Percentiles rank a stretch among this genome's conserved stretches.
These are phyloP conservation scores for Fusarium verticillioides DNA, from an alignment of 2,329 filamentous ascomycete species.

Conservation along the genomic window DNA sequence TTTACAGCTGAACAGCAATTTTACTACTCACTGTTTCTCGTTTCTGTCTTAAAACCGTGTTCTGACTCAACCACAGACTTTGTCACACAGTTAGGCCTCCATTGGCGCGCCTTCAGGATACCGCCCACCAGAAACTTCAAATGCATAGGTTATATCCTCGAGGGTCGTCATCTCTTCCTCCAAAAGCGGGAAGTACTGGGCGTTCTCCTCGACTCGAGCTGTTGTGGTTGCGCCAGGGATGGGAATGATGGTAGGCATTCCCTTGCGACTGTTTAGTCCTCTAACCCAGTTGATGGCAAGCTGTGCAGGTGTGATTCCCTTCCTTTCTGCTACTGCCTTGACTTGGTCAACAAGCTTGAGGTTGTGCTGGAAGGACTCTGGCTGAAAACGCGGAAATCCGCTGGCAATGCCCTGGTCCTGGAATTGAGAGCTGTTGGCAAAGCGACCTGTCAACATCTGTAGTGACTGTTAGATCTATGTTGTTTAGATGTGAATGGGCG, in stretches of 20 bases:
- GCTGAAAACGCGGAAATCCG: constrained; percentile 68
- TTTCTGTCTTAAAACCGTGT: constrained; percentile 1
- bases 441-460: constrained; percentile 47
- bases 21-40: constrained; percentile 5
- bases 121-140: constrained; percentile 60
- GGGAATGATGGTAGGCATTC: constrained; percentile 69
- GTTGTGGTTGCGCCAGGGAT: constrained; percentile 72
- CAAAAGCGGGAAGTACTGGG: constrained; percentile 58
- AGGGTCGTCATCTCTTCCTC: constrained; percentile 63
- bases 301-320: constrained; percentile 70
- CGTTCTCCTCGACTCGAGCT: constrained; percentile 71
- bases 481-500: not conserved
- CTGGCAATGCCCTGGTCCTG: constrained; percentile 36
- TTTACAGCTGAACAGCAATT: constrained; percentile 39
- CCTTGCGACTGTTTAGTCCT: constrained; percentile 60
- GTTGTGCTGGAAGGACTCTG: constrained; percentile 72
- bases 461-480: constrained; percentile 15
- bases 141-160: constrained; percentile 59
- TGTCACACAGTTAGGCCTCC: constrained; percentile 50
- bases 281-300: constrained; percentile 74
- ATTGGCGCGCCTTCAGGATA: constrained; percentile 55
- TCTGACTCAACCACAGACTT: constrained; percentile 23
- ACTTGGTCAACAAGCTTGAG: constrained; percentile 69
- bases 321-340: constrained; percentile 66
- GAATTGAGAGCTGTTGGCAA: constrained; percentile 41